Percentiles rank a stretch among this genome's conserved stretches.
phyloP scores from a whole-genome alignment of 129 eudicot genomes.

The Dittrichia graveolens region DNA sequence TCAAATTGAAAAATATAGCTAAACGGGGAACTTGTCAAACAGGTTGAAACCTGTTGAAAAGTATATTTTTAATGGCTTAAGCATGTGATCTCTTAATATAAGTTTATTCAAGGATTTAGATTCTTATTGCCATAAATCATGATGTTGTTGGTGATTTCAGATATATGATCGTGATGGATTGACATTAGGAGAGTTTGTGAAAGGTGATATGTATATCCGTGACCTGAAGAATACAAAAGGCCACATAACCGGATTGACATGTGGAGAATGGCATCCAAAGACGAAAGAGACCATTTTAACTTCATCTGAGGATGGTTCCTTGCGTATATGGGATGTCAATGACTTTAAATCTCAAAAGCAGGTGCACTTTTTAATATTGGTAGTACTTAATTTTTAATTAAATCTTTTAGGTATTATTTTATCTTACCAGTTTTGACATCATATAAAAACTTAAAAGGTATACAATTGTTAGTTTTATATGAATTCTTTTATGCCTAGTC shows the following conservation, averaged over 20 bases:
- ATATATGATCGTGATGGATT: slow-evolving; percentile 98
- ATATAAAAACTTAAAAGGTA: background rate
- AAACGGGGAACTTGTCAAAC: background rate
- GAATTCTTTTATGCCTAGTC: background rate
- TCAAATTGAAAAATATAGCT: background rate
- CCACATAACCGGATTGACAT: slow-evolving; percentile 91
- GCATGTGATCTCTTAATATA: background rate
- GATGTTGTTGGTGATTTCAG: slow-evolving; percentile 38
- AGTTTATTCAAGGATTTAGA: background rate
- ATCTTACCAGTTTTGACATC: background rate
- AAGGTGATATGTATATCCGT: slow-evolving; percentile 99
- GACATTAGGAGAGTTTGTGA: slow-evolving; percentile 89
- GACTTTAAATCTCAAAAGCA: slow-evolving; percentile 92
- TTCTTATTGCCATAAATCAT: background rate
- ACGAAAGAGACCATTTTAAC: slow-evolving; percentile 84
- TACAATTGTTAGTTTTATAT: background rate
- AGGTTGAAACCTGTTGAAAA: background rate
- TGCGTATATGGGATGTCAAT: slow-evolving; percentile 97
- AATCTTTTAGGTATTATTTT: background rate
- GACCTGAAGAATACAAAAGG: slow-evolving; percentile 98
- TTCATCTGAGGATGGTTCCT: slow-evolving; percentile 96
- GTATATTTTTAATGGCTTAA: background rate
- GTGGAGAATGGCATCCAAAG: slow-evolving; percentile 99
- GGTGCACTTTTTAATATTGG: slow-evolving; percentile 36
- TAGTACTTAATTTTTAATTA: background rate